These are phyloP conservation scores for Pythium vanterpoolii DNA, from an alignment of 352 stramenopile species.

Conservation along the genomic window DNA sequence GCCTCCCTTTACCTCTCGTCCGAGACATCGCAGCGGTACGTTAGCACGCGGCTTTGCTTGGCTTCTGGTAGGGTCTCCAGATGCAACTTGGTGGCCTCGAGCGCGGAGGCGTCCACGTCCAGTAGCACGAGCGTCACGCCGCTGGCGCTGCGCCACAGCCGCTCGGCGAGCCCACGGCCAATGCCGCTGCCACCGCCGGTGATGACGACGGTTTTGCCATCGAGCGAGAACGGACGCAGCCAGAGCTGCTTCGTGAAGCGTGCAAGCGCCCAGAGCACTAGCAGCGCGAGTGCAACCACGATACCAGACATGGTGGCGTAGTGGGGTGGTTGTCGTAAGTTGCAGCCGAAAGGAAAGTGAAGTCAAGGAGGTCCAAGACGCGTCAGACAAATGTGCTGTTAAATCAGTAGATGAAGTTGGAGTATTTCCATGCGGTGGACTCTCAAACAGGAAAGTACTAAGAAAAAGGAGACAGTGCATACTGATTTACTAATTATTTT, in stretches of 20 bases:
- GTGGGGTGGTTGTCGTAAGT: too few species aligned
- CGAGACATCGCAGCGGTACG: constrained; percentile 28
- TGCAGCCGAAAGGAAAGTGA: too few species aligned
- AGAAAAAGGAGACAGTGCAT: too few species aligned
- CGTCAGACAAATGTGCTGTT: too few species aligned
- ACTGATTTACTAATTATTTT: too few species aligned
- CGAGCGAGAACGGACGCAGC: constrained; percentile 36
- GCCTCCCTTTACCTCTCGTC: constrained; percentile 5
- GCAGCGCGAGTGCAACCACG: neutral
- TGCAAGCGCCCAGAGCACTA: constrained; percentile 10
- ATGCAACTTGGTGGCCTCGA: constrained; percentile 26
- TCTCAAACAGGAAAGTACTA: too few species aligned
- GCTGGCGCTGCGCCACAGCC: constrained; percentile 24
- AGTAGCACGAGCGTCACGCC: constrained; percentile 55
- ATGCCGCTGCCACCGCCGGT: constrained; percentile 62
- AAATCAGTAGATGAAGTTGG: too few species aligned
- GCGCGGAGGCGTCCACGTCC: constrained; percentile 42
- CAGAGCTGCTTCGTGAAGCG: constrained; percentile 53
- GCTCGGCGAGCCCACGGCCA: constrained; percentile 35
- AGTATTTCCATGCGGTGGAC: too few species aligned
- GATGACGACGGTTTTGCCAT: constrained; percentile 58
- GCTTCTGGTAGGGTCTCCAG: constrained; percentile 1
- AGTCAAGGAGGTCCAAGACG: too few species aligned
- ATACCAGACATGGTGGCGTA: neutral
- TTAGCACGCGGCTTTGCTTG: neutral